A percentile compares a stretch with the other conserved stretches of the same genome.
These are phyloP conservation scores for maize (Zea mays) DNA, from an alignment of 176 grass and related monocot species.

Conservation along the genomic window Zm-B73-REFERENCE-NAM-5.0 NC_050097.1:12857001-12857500, in stretches of 20 bases:
- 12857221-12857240: neutral
- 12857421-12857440: neutral
- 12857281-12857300: neutral
- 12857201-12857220: neutral
- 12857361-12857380: neutral
- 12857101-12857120: neutral
- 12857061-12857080: too few relatives aligned
- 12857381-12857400: neutral
- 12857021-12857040: neutral
- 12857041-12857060: too few relatives aligned
- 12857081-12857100: too few relatives aligned
- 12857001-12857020: neutral
- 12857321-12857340: neutral
- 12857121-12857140: neutral
- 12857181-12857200: neutral
- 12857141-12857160: neutral
- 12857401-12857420: neutral
- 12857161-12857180: neutral
- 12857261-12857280: neutral
- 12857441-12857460: neutral
- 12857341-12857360: neutral
- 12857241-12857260: neutral
- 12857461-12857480: neutral
- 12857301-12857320: neutral
- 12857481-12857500: neutral